These are phyloP conservation scores for Medicago ruthenica DNA, from an alignment of 306 rosid genomes.

Conservation along the genomic window DNA sequence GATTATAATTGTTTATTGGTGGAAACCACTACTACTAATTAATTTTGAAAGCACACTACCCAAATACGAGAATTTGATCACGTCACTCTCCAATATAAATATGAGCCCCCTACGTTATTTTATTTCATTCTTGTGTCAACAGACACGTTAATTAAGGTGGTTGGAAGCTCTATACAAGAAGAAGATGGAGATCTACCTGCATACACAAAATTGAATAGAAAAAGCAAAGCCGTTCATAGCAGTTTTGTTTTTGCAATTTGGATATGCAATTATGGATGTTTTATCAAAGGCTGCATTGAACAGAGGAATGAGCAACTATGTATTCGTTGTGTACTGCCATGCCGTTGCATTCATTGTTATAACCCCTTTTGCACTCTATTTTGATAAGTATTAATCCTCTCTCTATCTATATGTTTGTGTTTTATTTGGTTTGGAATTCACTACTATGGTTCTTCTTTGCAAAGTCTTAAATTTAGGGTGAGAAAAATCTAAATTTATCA, in stretches of 20 bases:
- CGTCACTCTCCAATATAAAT: constrained; percentile 41
- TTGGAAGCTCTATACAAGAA: constrained; percentile 4
- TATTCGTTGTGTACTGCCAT: constrained; percentile 83
- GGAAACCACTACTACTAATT: background rate
- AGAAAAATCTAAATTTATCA: no score
- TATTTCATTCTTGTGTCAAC: constrained; percentile 36
- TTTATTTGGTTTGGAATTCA: no score
- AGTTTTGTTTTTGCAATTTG: constrained; percentile 74
- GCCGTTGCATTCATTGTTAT: constrained; percentile 69
- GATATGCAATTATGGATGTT: constrained; percentile 86
- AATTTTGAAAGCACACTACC: constrained; percentile 5
- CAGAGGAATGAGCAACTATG: constrained; percentile 92
- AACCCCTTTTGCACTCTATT: constrained; percentile 73
- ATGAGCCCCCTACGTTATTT: background rate
- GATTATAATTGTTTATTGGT: no score
- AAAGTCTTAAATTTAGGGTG: no score
- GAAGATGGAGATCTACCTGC: constrained; percentile 42
- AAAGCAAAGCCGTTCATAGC: constrained; percentile 73
- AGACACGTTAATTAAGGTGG: constrained; percentile 5
- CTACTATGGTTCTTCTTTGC: no score
- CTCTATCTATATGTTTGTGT: no score
- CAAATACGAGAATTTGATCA: background rate
- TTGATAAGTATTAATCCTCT: constrained; percentile 61
- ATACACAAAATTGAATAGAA: constrained; percentile 28
- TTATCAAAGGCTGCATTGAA: constrained; percentile 86